These are phyloP conservation scores for Saccharomycopsis sp. DNA, from an alignment of 805 yeast genomes.

Conservation along the genomic window DNA sequence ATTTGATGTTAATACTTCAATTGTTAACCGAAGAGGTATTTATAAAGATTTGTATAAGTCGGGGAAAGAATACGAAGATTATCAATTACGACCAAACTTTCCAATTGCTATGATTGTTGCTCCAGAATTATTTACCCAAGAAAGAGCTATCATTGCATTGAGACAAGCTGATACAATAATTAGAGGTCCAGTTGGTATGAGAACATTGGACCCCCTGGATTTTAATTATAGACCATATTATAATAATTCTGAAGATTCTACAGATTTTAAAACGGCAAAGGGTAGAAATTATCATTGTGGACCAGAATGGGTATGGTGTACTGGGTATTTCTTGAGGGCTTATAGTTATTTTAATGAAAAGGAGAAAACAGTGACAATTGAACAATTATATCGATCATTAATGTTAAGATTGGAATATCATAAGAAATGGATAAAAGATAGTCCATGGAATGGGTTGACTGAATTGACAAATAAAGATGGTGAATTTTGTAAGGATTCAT, in stretches of 20 bases:
- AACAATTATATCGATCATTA: conserved; percentile 49
- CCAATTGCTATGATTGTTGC: conserved; percentile 92
- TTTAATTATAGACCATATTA: conserved; percentile 89
- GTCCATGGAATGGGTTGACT: conserved; percentile 90
- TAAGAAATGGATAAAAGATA: conserved; percentile 60
- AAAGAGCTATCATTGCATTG: conserved; percentile 58
- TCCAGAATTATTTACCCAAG: conserved; percentile 74
- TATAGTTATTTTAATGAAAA: conserved; percentile 42
- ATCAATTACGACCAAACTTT: conserved; percentile 87
- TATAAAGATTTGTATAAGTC: conserved; percentile 80
- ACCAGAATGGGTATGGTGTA: conserved; percentile 96
- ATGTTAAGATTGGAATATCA: conserved; percentile 58
- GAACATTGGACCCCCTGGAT: conserved; percentile 89
- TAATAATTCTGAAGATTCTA: conserved; percentile 68
- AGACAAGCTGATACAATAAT: conserved; percentile 62
- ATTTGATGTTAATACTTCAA: conserved; percentile 52
- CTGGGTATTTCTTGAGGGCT: conserved; percentile 84
- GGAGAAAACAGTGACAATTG: conserved; percentile 32
- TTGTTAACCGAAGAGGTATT: conserved; percentile 86
- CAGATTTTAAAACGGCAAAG: conserved; percentile 86
- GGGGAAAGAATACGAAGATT: conserved; percentile 88
- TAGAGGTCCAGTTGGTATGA: conserved; percentile 88
- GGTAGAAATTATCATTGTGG: conserved; percentile 98
- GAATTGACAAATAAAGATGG: conserved; percentile 91
- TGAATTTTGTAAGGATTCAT: conserved; percentile 70